phyloP scores from a whole-genome alignment of 345 rosid species.

The Carallia brachiata region DNA sequence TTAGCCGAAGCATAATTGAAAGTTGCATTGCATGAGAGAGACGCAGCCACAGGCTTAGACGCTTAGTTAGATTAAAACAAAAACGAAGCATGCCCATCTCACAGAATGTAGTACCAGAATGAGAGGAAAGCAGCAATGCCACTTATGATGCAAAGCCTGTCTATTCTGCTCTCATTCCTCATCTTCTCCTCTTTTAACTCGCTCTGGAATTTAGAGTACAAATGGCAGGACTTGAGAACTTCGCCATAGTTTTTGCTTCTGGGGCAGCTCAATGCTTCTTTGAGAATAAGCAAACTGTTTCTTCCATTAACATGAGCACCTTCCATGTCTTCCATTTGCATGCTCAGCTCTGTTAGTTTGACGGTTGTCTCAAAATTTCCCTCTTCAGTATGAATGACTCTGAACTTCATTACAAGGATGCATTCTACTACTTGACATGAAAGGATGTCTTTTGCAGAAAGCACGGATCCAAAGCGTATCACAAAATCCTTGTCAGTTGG shows the following conservation, averaged over 20 bases:
- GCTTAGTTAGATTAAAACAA: conserved; percentile 12
- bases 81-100: conserved; percentile 10
- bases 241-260: conserved; percentile 69
- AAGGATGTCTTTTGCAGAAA: conserved; percentile 66
- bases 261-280: conserved; percentile 58
- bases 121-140: conserved; percentile 58
- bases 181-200: conserved; percentile 70
- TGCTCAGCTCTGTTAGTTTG: conserved; percentile 64
- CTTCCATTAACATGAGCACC: conserved; percentile 72
- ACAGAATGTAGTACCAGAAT: conserved; percentile 59
- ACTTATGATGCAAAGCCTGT: conserved; percentile 54
- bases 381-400: conserved; percentile 45
- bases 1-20: conserved; percentile 30
- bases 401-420: conserved; percentile 66
- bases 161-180: conserved; percentile 63
- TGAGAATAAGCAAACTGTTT: conserved; percentile 62
- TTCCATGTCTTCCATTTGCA: conserved; percentile 84
- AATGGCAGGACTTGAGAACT: conserved; percentile 59
- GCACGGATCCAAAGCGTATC: conserved; percentile 65
- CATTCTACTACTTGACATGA: conserved; percentile 69
- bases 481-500: conserved; percentile 75
- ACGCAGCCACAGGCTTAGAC: neutral
- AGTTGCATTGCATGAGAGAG: conserved; percentile 17
- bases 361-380: conserved; percentile 48
- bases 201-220: conserved; percentile 62